Percentiles rank a stretch among this genome's conserved stretches.
These are phyloP conservation scores for Penicillium sp. DNA, from an alignment of 2,329 filamentous ascomycete species.

Conservation along the genomic window DNA sequence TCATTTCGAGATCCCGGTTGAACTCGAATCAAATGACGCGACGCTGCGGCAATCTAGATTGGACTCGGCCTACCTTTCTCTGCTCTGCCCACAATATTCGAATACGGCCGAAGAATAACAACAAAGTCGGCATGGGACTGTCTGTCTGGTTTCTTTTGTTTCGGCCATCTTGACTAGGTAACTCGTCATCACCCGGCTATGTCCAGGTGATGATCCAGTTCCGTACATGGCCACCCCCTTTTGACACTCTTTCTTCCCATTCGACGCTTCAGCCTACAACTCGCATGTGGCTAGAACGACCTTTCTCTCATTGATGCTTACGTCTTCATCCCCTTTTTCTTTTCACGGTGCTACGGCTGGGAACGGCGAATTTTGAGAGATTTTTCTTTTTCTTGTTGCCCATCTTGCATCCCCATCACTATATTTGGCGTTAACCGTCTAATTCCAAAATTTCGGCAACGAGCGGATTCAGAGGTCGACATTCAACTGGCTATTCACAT, in stretches of 20 bases:
- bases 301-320: slow-evolving; percentile 28
- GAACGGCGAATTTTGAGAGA: slow-evolving; percentile 36
- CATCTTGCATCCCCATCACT: slow-evolving; percentile 15
- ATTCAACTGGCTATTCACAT: neutral
- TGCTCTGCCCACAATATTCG: slow-evolving; percentile 16
- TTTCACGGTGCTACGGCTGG: slow-evolving; percentile 40
- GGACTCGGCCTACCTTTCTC: slow-evolving; percentile 10
- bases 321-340: slow-evolving; percentile 27
- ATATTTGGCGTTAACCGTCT: slow-evolving; percentile 19
- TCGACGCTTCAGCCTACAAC: slow-evolving; percentile 20
- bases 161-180: neutral
- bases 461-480: neutral
- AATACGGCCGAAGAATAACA: slow-evolving; percentile 14
- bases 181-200: neutral
- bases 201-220: neutral
- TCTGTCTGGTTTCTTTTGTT: slow-evolving; percentile 15
- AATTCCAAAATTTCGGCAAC: slow-evolving; percentile 18
- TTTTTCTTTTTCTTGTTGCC: slow-evolving; percentile 18
- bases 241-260: slow-evolving; percentile 19
- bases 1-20: slow-evolving; percentile 36
- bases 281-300: slow-evolving; percentile 25
- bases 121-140: slow-evolving; percentile 23
- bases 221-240: slow-evolving; percentile 4
- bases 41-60: slow-evolving; percentile 15
- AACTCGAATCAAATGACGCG: slow-evolving; percentile 20